Base-by-base conservation (phyloP, 164 flowering plant genomes). In the Chimonanthus praecox region DNA sequence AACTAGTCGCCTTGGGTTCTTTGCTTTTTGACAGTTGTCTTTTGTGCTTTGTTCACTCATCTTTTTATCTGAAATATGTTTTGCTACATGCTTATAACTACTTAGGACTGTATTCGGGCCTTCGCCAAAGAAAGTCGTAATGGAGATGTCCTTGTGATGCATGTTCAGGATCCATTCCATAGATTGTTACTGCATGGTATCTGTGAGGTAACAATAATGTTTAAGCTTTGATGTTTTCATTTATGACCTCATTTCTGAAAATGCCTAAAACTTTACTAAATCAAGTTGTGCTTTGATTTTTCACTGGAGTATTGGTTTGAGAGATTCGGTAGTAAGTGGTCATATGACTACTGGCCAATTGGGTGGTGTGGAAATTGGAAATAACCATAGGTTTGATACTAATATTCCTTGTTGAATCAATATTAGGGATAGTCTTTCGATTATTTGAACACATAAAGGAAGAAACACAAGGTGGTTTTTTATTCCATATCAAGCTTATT, bases 111-210 rank as follows among this genome's bases (percentile, higher is more conserved):
- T 65, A 45, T 94, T 60, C 79, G 97, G 44, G 64, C 84, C 44
- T 95, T 87, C 76, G 75, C 90, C 8, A 74, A 70, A 80, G 92
- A 88, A 4, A 78, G 83, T 45, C 73, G 66, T 46, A 83, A 87
- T 51, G 85, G 71, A 58, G 92, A 90, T 68, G 82, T 79, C 49
- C 89, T 95, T 8, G 79, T 73, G 65, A 76, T 93, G 46, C 84
- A 78, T 71, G 88, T 92, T 76, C 89, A 90, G 78, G 94, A 93
- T 75, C 89, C 98, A 58, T 95, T 92, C 73, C 94, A 89, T 64
- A 84, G 98, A 82, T 80, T 92, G 79, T 78, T 94, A 82, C 84
- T 90, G 71, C 99, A 95, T 78, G 99, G 98, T 16, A 90, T 93
- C 7, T 93, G 97, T 71, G 98, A 95, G 98, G 99, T 94, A 85